These are phyloP conservation scores for Debaryomyces fabryi DNA, from an alignment of 1,139 yeast species.

Conservation along the genomic window DNA sequence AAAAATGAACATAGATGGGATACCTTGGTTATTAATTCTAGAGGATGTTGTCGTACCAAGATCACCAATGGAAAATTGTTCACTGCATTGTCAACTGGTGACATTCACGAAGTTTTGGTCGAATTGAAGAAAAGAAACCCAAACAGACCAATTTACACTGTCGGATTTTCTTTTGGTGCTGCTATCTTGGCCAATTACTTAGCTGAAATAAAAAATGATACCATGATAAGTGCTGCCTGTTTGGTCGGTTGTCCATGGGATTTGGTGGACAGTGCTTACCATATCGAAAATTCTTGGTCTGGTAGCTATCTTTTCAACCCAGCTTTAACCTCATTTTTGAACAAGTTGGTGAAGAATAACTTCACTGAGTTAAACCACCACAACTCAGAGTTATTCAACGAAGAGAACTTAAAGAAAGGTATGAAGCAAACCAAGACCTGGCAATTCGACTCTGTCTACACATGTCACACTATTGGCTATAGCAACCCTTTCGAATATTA, in stretches of 20 bases:
- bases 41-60: constrained; percentile 88
- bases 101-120: constrained; percentile 61
- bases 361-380: constrained; percentile 49
- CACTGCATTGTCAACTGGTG: constrained; percentile 75
- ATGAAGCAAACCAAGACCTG: constrained; percentile 39
- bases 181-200: constrained; percentile 75
- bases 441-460: constrained; percentile 72
- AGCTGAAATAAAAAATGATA: constrained; percentile 52
- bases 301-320: constrained; percentile 67
- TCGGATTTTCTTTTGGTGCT: constrained; percentile 91
- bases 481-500: constrained; percentile 74
- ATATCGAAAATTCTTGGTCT: constrained; percentile 54
- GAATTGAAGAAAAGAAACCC: constrained; percentile 63
- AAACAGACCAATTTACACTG: constrained; percentile 69
- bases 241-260: constrained; percentile 87
- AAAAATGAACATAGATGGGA: constrained; percentile 43
- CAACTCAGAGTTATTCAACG: constrained; percentile 35
- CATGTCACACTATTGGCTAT: constrained; percentile 77
- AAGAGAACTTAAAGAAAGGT: constrained; percentile 35
- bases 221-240: constrained; percentile 64
- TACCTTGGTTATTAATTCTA: constrained; percentile 71
- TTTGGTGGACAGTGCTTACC: constrained; percentile 57
- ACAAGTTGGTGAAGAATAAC: constrained; percentile 65
- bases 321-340: constrained; percentile 65
- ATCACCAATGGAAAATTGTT: constrained; percentile 75